A percentile compares a stretch with the other conserved stretches of the same genome.
These are phyloP conservation scores for Colletotrichum godetiae DNA, from an alignment of 2,329 filamentous ascomycete species.

Conservation along the genomic window DNA sequence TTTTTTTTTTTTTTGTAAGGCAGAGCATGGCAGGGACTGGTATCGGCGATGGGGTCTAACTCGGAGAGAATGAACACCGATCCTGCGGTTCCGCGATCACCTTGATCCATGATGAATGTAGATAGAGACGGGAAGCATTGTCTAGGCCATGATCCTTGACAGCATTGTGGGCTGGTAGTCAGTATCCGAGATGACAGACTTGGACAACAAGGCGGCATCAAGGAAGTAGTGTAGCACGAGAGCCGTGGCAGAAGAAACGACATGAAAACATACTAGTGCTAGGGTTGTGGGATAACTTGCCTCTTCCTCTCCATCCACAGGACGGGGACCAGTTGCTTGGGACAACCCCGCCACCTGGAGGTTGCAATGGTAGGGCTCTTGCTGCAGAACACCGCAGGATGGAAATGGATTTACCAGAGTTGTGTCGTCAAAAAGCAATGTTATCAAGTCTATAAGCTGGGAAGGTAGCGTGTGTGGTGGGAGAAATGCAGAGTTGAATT, in stretches of 20 bases:
- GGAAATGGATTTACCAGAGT: background rate
- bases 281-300: background rate
- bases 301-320: background rate
- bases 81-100: background rate
- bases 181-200: background rate
- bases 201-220: too few species aligned
- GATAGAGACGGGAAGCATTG: background rate
- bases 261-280: background rate
- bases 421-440: constrained; percentile 14
- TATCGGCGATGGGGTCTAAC: background rate
- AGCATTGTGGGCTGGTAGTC: background rate
- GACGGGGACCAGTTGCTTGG: background rate
- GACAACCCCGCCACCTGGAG: background rate
- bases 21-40: constrained; percentile 3
- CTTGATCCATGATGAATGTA: background rate
- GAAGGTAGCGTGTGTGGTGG: background rate
- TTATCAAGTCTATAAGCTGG: background rate
- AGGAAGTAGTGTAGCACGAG: background rate
- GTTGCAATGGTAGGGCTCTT: background rate
- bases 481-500: background rate
- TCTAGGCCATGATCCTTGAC: background rate
- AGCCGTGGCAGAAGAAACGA: background rate
- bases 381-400: constrained; percentile 3
- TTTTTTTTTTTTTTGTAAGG: background rate
- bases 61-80: background rate